phyloP scores from a whole-genome alignment of 2,329 filamentous ascomycete genomes.

The Acarospora socialis region DNA sequence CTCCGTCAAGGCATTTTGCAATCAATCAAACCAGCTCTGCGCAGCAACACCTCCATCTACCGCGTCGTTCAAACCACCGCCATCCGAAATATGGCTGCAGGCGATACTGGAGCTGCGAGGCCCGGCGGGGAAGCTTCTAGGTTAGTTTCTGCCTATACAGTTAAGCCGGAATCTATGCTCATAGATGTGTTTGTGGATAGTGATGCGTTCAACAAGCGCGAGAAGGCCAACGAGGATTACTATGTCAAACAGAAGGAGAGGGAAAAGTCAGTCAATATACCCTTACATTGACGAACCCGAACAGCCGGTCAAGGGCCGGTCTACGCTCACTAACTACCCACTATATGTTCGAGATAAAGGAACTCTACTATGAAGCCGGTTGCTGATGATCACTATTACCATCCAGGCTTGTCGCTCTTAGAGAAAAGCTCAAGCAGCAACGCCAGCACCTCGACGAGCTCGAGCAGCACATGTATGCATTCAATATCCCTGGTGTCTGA shows the following conservation, averaged over 20 bases:
- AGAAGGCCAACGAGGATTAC: slow-evolving; percentile 71
- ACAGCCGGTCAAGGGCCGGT: neutral
- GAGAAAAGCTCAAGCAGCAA: slow-evolving; percentile 56
- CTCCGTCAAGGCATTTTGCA: slow-evolving; percentile 50
- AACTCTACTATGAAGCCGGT: neutral
- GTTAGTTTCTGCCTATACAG: slow-evolving; percentile 19
- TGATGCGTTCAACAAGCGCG: slow-evolving; percentile 84
- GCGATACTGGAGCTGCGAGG: slow-evolving; percentile 47
- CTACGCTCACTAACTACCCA: neutral
- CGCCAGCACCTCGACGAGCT: slow-evolving; percentile 72
- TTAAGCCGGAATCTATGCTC: slow-evolving; percentile 7
- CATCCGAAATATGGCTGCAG: slow-evolving; percentile 51
- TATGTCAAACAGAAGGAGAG: slow-evolving; percentile 79
- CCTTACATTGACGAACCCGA: neutral
- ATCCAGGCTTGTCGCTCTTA: slow-evolving; percentile 52
- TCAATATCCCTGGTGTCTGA: too few relatives aligned
- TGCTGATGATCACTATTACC: neutral
- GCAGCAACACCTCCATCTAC: slow-evolving; percentile 31
- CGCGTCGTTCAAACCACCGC: slow-evolving; percentile 50
- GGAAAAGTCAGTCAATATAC: slow-evolving; percentile 49
- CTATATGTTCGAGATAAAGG: neutral
- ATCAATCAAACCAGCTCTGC: slow-evolving; percentile 38
- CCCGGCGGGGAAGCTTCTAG: slow-evolving; percentile 22
- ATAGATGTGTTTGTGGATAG: slow-evolving; percentile 33
- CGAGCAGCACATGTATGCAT: slow-evolving; percentile 75